Conservation (phyloP, 2,329 filamentous ascomycete species). For the Penicillium italicum region DNA sequence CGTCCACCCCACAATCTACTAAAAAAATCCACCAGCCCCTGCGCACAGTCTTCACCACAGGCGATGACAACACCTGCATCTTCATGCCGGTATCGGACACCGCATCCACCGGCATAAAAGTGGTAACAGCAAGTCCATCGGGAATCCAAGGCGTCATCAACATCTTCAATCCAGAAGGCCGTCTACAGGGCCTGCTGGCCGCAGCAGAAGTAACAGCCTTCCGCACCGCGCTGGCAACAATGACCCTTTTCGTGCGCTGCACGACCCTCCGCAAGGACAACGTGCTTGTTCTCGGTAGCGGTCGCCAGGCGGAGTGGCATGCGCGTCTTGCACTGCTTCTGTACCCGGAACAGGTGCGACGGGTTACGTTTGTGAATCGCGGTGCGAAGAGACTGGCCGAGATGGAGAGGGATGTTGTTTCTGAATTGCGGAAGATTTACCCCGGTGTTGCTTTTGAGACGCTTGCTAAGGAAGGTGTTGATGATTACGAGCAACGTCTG, state of each 20-base stretch:
- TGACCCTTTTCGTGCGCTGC: slow-evolving; percentile 58
- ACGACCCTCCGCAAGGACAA: slow-evolving; percentile 27
- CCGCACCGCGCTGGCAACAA: slow-evolving; percentile 70
- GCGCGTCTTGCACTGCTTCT: slow-evolving; percentile 51
- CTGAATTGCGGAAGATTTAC: slow-evolving; percentile 36
- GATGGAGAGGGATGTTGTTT: slow-evolving; percentile 29
- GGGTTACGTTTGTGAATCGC: slow-evolving; percentile 76
- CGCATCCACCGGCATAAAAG: slow-evolving; percentile 65
- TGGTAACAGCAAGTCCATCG: slow-evolving; percentile 54
- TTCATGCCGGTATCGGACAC: slow-evolving; percentile 71
- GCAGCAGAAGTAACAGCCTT: slow-evolving; percentile 75
- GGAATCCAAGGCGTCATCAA: slow-evolving; percentile 65
- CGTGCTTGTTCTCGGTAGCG: slow-evolving; percentile 49
- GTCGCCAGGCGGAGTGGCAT: slow-evolving; percentile 52
- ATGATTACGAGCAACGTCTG: slow-evolving; percentile 40
- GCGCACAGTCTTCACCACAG: slow-evolving; percentile 41
- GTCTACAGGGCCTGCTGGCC: slow-evolving; percentile 65
- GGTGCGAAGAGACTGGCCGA: slow-evolving; percentile 56
- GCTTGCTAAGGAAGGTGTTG: slow-evolving; percentile 62
- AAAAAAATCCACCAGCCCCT: slow-evolving; percentile 44
- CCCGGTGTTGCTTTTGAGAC: slow-evolving; percentile 32
- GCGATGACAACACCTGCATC: slow-evolving; percentile 54
- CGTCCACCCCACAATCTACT: slow-evolving; percentile 22
- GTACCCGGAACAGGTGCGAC: slow-evolving; percentile 45
- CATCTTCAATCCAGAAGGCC: slow-evolving; percentile 61